Evolutionary conservation across 139 green algal genomes (phyloP), one percentile per base, ranked within the genome.

Genomic region (Tetradesmus obliquus): DNA sequence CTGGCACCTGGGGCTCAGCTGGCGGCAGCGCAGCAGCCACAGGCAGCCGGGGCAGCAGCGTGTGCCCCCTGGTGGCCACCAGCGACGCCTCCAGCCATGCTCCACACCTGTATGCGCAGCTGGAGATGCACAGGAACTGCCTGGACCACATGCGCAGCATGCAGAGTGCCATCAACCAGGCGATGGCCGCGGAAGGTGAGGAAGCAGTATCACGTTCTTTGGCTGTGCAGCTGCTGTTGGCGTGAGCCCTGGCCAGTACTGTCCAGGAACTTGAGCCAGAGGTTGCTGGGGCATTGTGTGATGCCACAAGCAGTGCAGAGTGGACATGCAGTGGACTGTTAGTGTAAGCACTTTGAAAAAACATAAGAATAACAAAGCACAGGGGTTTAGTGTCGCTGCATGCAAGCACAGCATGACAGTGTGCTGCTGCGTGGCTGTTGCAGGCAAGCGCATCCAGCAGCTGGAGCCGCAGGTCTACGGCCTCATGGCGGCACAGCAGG

Each of bases 101-200:
- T n/a, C 79, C 88, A 15, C 88, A 91, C 62, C 45, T 91, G n/a
- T 91, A 87, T 81, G 88, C 88, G 17, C 88, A 91, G 88, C 88
- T 91, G 15, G 57, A 58, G 20, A 22, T 91, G 79, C 88, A 91
- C 88, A 24, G 24, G 5, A 54, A 22, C 55, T 91, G 88, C 79
- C 32, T 80, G 13, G 79, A 91, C 12, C n/a, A 58, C 15, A 71
- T 91, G 88, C 60, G 45, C n/a, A 32, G 32, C n/a, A 58, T 91
- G 20, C 60, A 81, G 79, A 45, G 53, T n/a, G 55, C 55, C 3
- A 20, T 91, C 5, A 22, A 12, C 12, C 15, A 55, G 15, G 20
- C 74, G 32, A 79, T 82, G 24, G 79, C 79, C 7, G 58, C 79
- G 10, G 24, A 58, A 91, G 57, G 79, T 91, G 88, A 54, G 55